A percentile compares a stretch with the other conserved stretches of the same genome.
phyloP scores from a whole-genome alignment of 371 early-diverging fungal genomes.

The Mortierella sp. region DNA sequence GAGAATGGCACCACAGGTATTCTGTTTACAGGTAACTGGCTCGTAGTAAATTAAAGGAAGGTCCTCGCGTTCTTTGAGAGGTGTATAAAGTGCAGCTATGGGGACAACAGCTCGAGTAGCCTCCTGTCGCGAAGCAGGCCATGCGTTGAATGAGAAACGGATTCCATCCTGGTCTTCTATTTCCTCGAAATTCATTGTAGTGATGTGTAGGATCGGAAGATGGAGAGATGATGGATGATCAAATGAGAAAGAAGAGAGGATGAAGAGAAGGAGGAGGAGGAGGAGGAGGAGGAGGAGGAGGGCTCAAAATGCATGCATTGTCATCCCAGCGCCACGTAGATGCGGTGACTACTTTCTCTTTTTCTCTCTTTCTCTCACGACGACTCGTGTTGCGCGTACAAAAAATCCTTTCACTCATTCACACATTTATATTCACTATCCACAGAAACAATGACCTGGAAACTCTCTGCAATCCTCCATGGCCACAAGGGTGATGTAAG shows the following conservation, averaged over 20 bases:
- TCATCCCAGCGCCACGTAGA: background rate
- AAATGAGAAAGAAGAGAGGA: background rate
- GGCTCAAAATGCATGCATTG: background rate
- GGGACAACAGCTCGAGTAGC: conserved; percentile 97
- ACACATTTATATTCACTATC: background rate
- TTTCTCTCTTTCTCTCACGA: background rate
- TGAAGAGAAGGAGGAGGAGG: background rate
- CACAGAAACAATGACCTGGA: conserved; percentile 25
- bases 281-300: background rate
- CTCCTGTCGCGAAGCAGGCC: conserved; percentile 95
- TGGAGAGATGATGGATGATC: conserved; percentile 30
- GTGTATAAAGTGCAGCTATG: conserved; percentile 96
- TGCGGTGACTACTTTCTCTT: background rate
- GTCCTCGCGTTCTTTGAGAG: conserved; percentile 95
- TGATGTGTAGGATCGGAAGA: background rate
- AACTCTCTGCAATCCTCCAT: conserved; percentile 50
- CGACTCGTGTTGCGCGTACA: background rate
- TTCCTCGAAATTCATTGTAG: conserved; percentile 87
- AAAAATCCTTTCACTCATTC: background rate
- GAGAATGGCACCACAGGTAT: conserved; percentile 94
- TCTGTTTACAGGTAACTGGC: conserved; percentile 97
- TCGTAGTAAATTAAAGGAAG: conserved; percentile 93
- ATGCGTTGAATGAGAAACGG: conserved; percentile 99
- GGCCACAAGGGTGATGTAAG: conserved; percentile 56
- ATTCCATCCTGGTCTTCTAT: conserved; percentile 95